Base-by-base conservation (phyloP, 2,329 filamentous ascomycete genomes). In the Nigrospora osmanthi region DNA sequence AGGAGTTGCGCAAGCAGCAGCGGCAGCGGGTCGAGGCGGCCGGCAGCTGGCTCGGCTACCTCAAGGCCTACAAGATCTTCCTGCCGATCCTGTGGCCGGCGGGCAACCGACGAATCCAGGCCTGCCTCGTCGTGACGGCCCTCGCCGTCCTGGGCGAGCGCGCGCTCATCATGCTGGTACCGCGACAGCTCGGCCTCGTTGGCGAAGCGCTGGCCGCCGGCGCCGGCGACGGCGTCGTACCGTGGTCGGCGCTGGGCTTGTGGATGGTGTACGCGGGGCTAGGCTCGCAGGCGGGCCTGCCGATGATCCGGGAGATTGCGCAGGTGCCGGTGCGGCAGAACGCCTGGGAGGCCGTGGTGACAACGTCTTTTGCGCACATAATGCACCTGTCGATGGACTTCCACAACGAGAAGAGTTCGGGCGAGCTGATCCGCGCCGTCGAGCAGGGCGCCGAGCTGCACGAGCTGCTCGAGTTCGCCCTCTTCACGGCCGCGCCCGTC, bases 371-470 rank as follows among this genome's bases (percentile, higher is more conserved):
- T 57, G 70, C 74, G 46, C 82, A 87, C 47, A 72, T 87, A 32
- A 80, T 88, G 72, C 70, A 67, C n/a, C 68, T 87, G 1, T 83
- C 80, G 0, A 83, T 83, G 65, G 81, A 86, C 49, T 87, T 86
- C 44, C 83, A 88, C 56, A 78, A 79, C 15, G 73, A 74, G 41
- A 83, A 83, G 50, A 73, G 77, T 44, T 81, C 79, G 1, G 81
- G 79, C 2, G 78, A 84, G 49, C 68, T 87, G 0, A 77, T 81
- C 58, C 76, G 79, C 50, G 75, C 80, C 3, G 73, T 87, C n/a
- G 70, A 75, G 42, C 81, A 84, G 52, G 84, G 80, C 0, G 68
- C 73, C 35, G 72, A 78, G 2, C 64, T 87, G 12, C 76, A 76
- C 36, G 67, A 75, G 34, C 61, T 87, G 2, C 64, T 86, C 11